Evolutionary conservation across 805 yeast species (phyloP).

Genomic region (Wickerhamiella spandovensis): DNA sequence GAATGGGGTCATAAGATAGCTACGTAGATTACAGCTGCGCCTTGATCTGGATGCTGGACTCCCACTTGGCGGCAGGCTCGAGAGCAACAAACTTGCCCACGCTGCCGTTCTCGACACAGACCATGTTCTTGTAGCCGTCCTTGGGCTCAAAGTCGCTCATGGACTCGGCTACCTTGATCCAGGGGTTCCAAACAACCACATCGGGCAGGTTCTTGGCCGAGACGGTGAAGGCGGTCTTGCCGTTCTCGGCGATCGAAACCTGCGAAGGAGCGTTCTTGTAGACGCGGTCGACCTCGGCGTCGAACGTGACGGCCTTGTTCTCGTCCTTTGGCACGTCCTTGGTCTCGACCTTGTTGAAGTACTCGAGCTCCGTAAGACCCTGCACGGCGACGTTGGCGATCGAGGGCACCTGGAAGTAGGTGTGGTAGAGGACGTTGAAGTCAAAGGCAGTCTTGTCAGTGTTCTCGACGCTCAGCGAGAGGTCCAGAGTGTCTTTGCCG

Average conservation of each 20-base stretch:
- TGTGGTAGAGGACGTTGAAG: slow-evolving; percentile 92
- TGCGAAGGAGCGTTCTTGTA: slow-evolving; percentile 43
- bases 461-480: slow-evolving; percentile 67
- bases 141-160: slow-evolving; percentile 88
- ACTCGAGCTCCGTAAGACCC: slow-evolving; percentile 59
- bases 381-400: slow-evolving; percentile 65
- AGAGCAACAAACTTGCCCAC: slow-evolving; percentile 57
- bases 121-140: slow-evolving; percentile 70
- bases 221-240: slow-evolving; percentile 57
- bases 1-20: too few relatives aligned
- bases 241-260: slow-evolving; percentile 57
- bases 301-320: slow-evolving; percentile 18
- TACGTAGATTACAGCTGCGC: slow-evolving; percentile 5
- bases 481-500: slow-evolving; percentile 31
- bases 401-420: slow-evolving; percentile 64
- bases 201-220: slow-evolving; percentile 43
- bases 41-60: slow-evolving; percentile 27
- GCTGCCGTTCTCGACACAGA: slow-evolving; percentile 89
- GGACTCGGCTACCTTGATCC: slow-evolving; percentile 68
- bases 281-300: slow-evolving; percentile 69
- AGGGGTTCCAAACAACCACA: slow-evolving; percentile 95
- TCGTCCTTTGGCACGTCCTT: slow-evolving; percentile 29
- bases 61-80: slow-evolving; percentile 64
- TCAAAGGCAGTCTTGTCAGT: slow-evolving; percentile 52
- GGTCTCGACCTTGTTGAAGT: slow-evolving; percentile 58